Percentiles rank a stretch among this genome's conserved stretches.
Evolutionary conservation across 305 asterid genomes (phyloP).

Genomic region (Fraxinus nigra): DNA sequence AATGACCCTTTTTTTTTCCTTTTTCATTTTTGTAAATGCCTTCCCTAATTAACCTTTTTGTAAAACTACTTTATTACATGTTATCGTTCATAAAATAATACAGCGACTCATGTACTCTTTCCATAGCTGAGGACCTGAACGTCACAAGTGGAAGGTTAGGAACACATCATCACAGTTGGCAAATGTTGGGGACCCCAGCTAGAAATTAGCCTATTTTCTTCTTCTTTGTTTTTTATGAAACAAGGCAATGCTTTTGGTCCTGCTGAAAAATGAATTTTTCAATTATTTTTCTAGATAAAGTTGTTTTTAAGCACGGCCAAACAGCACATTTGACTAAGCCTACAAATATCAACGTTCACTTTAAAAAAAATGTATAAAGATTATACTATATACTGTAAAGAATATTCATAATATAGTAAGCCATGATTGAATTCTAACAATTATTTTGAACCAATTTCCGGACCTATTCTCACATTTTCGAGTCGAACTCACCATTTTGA

Average conservation of each 20-base stretch:
- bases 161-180: not conserved
- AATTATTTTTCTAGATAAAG: not conserved
- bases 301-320: not conserved
- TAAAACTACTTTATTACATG: too few relatives aligned
- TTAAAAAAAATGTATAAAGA: not conserved
- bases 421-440: not conserved
- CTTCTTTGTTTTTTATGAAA: not conserved
- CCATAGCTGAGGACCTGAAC: not conserved
- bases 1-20: not conserved
- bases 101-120: not conserved
- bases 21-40: not conserved
- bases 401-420: not conserved
- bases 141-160: not conserved
- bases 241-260: not conserved
- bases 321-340: not conserved
- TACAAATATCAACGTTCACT: not conserved
- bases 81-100: not conserved
- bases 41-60: not conserved
- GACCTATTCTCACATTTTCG: not conserved
- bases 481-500: not conserved
- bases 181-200: not conserved
- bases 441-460: not conserved
- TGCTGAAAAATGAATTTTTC: not conserved
- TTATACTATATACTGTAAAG: not conserved
- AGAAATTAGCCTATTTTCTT: not conserved